Conservation (phyloP, 352 stramenopile species). For the Phytopythium montanum region DNA sequence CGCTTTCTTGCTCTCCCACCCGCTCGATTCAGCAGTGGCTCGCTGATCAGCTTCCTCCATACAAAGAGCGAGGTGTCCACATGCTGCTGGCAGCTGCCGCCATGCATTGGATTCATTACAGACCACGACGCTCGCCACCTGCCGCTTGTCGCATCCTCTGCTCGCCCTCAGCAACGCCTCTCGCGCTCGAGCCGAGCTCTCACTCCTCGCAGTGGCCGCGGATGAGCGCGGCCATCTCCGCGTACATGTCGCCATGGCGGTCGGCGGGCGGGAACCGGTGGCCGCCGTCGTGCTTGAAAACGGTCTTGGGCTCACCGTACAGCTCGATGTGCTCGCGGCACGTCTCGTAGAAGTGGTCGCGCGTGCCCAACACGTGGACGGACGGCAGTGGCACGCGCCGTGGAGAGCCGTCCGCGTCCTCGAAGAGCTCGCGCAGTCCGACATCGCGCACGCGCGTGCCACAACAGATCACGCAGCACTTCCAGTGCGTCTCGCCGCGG, state of each 20-base stretch:
- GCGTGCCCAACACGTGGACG: conserved; percentile 50
- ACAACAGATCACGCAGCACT: conserved; percentile 38
- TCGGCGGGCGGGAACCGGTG: conserved; percentile 25
- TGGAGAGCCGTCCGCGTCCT: conserved; percentile 15
- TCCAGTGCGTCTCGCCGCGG: conserved; percentile 27
- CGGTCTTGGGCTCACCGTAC: conserved; percentile 21
- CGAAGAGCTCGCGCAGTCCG: conserved; percentile 28
- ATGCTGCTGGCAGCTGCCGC: too few relatives aligned
- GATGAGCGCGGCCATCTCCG: conserved; percentile 17
- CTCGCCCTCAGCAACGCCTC: too few relatives aligned
- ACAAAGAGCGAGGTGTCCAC: too few relatives aligned
- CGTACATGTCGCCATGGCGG: conserved; percentile 19
- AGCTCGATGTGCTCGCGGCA: conserved; percentile 27
- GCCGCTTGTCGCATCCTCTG: not conserved
- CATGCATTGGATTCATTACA: too few relatives aligned
- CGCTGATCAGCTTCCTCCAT: too few relatives aligned
- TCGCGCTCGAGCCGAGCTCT: not conserved
- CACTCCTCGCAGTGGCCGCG: conserved; percentile 13
- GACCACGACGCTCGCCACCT: not conserved
- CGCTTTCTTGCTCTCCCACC: not conserved
- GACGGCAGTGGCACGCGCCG: conserved; percentile 45
- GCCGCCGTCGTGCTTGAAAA: conserved; percentile 27
- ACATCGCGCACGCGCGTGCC: conserved; percentile 21
- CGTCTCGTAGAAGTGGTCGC: conserved; percentile 37
- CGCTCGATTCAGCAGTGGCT: too few relatives aligned